These are phyloP conservation scores for Boletellus deceptivus DNA, from an alignment of 1,284 basidiomycete genomes.

Conservation along the genomic window DNA sequence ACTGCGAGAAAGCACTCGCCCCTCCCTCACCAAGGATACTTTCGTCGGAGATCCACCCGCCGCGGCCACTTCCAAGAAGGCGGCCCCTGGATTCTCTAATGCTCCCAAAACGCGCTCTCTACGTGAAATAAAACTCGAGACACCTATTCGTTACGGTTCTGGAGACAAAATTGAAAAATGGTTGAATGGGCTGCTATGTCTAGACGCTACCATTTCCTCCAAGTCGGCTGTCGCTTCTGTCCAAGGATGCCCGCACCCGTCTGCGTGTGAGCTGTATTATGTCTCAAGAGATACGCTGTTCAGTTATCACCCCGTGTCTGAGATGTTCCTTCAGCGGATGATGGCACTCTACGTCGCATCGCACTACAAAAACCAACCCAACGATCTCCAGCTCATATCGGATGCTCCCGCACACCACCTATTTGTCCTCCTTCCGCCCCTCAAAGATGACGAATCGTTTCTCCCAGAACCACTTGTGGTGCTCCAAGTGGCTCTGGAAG, in stretches of 20 bases:
- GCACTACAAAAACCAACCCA: slow-evolving; percentile 99
- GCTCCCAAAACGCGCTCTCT: slow-evolving; percentile 74
- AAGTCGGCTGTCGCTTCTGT: slow-evolving; percentile 45
- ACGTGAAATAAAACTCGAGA: slow-evolving; percentile 93
- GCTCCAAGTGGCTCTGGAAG: slow-evolving; percentile 93
- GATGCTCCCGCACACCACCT: slow-evolving; percentile 97
- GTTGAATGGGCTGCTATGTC: slow-evolving; percentile 89
- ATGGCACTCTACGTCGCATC: slow-evolving; percentile 97
- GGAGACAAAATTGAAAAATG: slow-evolving; percentile 94
- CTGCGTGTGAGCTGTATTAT: slow-evolving; percentile 92
- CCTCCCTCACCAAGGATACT: slow-evolving; percentile 63
- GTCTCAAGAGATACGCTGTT: slow-evolving; percentile 97
- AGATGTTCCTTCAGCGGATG: slow-evolving; percentile 96
- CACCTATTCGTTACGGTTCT: slow-evolving; percentile 89
- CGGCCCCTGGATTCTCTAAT: slow-evolving; percentile 41
- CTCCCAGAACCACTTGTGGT: slow-evolving; percentile 95
- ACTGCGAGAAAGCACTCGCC: slow-evolving; percentile 84
- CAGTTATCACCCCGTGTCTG: slow-evolving; percentile 95
- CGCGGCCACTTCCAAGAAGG: slow-evolving; percentile 48
- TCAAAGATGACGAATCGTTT: slow-evolving; percentile 82
- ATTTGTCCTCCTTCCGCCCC: slow-evolving; percentile 92
- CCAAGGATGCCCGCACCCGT: slow-evolving; percentile 90
- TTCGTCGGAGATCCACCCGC: slow-evolving; percentile 46
- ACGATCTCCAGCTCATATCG: slow-evolving; percentile 94
- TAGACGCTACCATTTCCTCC: slow-evolving; percentile 82